Evolutionary conservation across 2,329 filamentous ascomycete species (phyloP).

Genomic region (Pestalotiopsis sp.): DNA sequence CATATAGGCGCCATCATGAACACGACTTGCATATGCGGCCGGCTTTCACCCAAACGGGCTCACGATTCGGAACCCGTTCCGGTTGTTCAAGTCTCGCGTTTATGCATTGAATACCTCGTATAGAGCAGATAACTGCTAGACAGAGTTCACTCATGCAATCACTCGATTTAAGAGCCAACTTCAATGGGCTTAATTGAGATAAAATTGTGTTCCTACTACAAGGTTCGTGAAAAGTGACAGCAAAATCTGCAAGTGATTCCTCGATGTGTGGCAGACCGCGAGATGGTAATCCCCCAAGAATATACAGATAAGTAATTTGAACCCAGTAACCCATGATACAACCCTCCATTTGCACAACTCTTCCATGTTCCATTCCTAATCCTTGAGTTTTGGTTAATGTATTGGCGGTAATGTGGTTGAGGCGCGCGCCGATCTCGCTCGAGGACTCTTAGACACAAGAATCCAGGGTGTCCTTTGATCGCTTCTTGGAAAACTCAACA

Average conservation of each 20-base stretch:
- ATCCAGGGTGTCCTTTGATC: constrained; percentile 8
- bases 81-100: too few species aligned
- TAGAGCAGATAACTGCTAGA: too few species aligned
- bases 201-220: background rate
- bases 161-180: too few species aligned
- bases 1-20: background rate
- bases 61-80: too few species aligned
- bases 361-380: background rate
- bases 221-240: background rate
- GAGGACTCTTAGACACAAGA: background rate
- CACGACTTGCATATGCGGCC: background rate
- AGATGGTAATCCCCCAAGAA: background rate
- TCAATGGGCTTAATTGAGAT: background rate
- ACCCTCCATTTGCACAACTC: background rate
- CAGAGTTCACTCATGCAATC: too few species aligned
- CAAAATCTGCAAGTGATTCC: background rate
- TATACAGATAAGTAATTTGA: background rate
- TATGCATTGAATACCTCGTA: too few species aligned
- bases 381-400: background rate
- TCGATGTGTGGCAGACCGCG: background rate
- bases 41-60: background rate
- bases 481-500: constrained; percentile 27
- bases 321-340: background rate
- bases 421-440: background rate
- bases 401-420: background rate